Percentiles rank a stretch among this genome's conserved stretches.
Conservation (phyloP, 192 early-diverging fungal genomes). For the Geranomyces variabilis region DNA sequence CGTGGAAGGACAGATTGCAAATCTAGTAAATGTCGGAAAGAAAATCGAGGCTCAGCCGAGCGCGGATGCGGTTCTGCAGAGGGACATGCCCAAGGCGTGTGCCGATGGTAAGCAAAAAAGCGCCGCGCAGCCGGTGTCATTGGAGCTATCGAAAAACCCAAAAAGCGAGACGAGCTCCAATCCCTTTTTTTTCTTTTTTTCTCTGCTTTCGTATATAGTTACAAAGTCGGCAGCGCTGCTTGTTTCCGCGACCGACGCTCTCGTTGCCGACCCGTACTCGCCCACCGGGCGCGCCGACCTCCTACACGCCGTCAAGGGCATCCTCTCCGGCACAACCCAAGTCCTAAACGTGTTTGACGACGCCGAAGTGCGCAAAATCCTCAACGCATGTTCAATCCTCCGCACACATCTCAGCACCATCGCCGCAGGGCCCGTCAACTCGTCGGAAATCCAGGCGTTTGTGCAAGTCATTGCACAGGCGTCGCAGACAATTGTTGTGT, state of each 20-base stretch:
- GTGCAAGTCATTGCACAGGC: slow-evolving; percentile 30
- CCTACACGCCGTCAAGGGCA: slow-evolving; percentile 56
- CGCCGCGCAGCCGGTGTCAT: neutral
- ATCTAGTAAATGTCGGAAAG: slow-evolving; percentile 43
- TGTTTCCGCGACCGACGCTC: slow-evolving; percentile 36
- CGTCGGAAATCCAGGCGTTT: slow-evolving; percentile 2
- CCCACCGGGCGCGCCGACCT: slow-evolving; percentile 42
- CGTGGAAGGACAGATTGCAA: slow-evolving; percentile 50
- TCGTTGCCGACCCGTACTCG: slow-evolving; percentile 47
- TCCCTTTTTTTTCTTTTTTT: neutral
- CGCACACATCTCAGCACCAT: slow-evolving; percentile 27
- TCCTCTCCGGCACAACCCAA: slow-evolving; percentile 49
- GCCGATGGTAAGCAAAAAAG: slow-evolving; percentile 27
- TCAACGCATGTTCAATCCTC: slow-evolving; percentile 28
- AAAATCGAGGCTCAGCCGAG: slow-evolving; percentile 41
- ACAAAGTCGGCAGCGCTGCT: slow-evolving; percentile 44
- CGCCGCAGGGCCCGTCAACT: neutral
- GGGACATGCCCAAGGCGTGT: slow-evolving; percentile 50
- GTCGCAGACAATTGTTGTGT: slow-evolving; percentile 41
- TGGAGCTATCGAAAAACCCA: neutral
- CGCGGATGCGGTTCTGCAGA: slow-evolving; percentile 41
- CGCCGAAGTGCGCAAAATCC: slow-evolving; percentile 51
- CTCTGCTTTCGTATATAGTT: slow-evolving; percentile 30
- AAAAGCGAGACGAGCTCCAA: neutral
- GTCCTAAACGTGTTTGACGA: slow-evolving; percentile 54